A percentile compares a stretch with the other conserved stretches of the same genome.
Conservation (phyloP, 2,329 filamentous ascomycete species). For the Microdochium paspali region DNA sequence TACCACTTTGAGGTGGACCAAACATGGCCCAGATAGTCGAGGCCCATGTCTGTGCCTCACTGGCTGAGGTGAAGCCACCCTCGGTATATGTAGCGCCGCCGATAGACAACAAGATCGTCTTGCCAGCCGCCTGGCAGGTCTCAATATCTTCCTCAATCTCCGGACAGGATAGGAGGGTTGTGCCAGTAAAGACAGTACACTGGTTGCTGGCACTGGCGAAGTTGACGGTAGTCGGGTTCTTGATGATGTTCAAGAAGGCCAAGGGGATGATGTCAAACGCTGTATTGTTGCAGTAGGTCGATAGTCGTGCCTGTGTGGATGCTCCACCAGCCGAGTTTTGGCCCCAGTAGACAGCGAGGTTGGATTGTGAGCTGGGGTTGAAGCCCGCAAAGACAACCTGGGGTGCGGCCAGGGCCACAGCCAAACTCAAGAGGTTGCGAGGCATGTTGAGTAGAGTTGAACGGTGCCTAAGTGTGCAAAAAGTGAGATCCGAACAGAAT, state of each 20-base stretch:
- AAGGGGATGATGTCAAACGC: constrained; percentile 48
- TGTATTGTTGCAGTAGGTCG: constrained; percentile 38
- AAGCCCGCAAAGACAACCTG: neutral
- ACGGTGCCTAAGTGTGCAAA: too few relatives aligned
- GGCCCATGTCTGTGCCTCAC: constrained; percentile 45
- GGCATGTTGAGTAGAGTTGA: too few relatives aligned
- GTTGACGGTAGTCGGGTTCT: constrained; percentile 41
- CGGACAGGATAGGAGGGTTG: constrained; percentile 49
- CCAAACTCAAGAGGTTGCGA: too few relatives aligned
- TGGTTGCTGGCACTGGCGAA: constrained; percentile 55
- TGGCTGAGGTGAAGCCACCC: constrained; percentile 49
- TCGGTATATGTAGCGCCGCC: constrained; percentile 63
- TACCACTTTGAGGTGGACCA: constrained; percentile 38
- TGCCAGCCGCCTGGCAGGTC: constrained; percentile 52
- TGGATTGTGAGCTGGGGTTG: neutral
- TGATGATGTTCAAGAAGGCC: constrained; percentile 52
- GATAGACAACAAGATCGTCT: constrained; percentile 64
- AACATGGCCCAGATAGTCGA: constrained; percentile 62
- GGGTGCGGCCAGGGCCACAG: too few relatives aligned
- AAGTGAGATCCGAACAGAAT: too few relatives aligned
- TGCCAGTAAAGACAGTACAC: constrained; percentile 51
- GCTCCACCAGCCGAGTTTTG: constrained; percentile 51
- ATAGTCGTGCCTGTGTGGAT: constrained; percentile 42
- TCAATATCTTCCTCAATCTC: constrained; percentile 51
- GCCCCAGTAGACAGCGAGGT: constrained; percentile 12